A percentile compares a stretch with the other conserved stretches of the same genome.
phyloP scores from a whole-genome alignment of 192 early-diverging fungal species.

The Linnemannia elongata region DNA sequence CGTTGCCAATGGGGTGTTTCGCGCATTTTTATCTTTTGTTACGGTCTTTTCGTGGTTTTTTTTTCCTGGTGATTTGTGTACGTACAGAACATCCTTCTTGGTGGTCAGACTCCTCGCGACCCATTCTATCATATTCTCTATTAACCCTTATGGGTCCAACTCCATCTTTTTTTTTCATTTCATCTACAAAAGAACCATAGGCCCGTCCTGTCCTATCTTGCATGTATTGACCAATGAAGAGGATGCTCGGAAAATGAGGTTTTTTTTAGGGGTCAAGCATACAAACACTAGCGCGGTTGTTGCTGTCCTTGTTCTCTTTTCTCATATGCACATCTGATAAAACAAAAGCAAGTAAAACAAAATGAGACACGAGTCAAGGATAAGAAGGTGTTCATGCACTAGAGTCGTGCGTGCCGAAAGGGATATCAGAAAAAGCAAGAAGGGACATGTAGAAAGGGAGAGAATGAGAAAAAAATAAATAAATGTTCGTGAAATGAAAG shows the following conservation, averaged over 20 bases:
- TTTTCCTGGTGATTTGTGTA: not conserved
- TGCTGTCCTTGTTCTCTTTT: not conserved
- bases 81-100: not conserved
- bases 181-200: not conserved
- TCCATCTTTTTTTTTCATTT: constrained; percentile 4
- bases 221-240: not conserved
- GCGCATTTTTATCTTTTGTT: not conserved
- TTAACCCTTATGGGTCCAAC: not conserved
- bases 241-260: not conserved
- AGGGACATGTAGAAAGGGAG: not conserved
- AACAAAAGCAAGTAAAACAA: not conserved
- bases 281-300: not conserved
- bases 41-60: not conserved
- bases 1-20: too few relatives aligned
- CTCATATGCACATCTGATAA: not conserved
- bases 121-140: too few relatives aligned
- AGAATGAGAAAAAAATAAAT: not conserved
- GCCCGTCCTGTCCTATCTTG: not conserved
- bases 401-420: too few relatives aligned
- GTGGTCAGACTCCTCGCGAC: too few relatives aligned
- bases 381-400: not conserved
- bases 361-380: not conserved
- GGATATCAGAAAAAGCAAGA: too few relatives aligned
- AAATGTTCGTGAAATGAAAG: not conserved
- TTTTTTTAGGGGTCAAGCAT: not conserved